Evolutionary conservation across 108 stramenopile genomes (phyloP), one percentile per base, ranked within the genome.

Genomic region (Stephanodiscus minutulus): DNA sequence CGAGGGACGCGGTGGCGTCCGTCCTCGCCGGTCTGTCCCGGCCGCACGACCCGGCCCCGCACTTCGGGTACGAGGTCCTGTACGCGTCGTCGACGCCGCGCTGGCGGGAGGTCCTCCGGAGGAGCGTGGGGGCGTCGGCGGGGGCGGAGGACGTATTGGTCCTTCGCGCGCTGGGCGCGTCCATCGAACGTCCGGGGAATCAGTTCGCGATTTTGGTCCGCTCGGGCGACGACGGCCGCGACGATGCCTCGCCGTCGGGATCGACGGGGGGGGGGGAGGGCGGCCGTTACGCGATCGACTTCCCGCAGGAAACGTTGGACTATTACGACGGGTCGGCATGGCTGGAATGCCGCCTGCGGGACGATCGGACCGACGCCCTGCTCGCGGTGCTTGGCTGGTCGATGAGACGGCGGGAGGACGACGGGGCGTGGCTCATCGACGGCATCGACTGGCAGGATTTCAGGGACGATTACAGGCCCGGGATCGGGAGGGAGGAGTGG

Each of bases 371-470:
- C 11, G 78, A 85, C 60, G 48, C 70, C 11, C 63, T 93, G 3
- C 68, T 89, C 48, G 89, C 81, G 20, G 79, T 84, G 0, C 68
- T 85, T 21, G 92, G 92, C 0, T 93, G 84, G 86, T 76, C 77
- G 25, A 62, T 93, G 50, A 36, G 44, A 22, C 64, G 43, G 50
- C 29, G 80, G 24, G 54, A 57, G 6, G 24, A 13, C 24, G 81
- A 87, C 15, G 27, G 28, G 27, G 76, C 73, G 28, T 93, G 92
- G 92, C 27, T 88, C 28, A 53, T 93, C 5, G 85, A 86, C 67
- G 71, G 81, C 18, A 68, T 93, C 3, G 92, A 93, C 65, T 93
- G 92, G 92, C 88, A 91, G 73, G 92, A 93, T 73, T 91, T 91
- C 69, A 77, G 92, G 33, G 85, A 85, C 2, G 52, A 74, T 17